Conservation (phyloP, 352 stramenopile species). For the Pythium aphanidermatum region DNA sequence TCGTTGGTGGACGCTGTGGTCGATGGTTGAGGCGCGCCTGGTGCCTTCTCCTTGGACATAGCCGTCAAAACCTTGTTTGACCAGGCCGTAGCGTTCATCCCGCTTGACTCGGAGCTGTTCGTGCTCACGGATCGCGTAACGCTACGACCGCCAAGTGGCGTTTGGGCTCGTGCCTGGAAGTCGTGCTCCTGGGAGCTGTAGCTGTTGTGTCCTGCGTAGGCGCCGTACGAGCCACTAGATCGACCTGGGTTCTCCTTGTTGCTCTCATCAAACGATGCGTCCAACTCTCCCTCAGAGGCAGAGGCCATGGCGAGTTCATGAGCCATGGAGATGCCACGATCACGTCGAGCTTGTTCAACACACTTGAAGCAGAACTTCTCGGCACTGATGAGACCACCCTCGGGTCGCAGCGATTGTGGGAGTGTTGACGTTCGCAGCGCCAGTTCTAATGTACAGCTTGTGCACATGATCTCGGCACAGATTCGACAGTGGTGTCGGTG, state of each 20-base stretch:
- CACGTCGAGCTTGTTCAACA: constrained; percentile 59
- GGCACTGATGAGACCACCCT: constrained; percentile 54
- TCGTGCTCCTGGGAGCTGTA: constrained; percentile 2
- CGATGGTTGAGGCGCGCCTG: constrained; percentile 26
- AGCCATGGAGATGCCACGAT: constrained; percentile 22
- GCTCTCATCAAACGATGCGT: not conserved
- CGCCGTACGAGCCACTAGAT: not conserved
- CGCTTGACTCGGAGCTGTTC: constrained; percentile 2
- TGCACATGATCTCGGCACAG: constrained; percentile 81
- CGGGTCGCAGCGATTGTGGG: constrained; percentile 43
- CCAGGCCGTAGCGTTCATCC: constrained; percentile 36
- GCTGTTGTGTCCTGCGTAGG: too few relatives aligned
- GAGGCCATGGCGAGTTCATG: constrained; percentile 12
- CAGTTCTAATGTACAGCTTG: constrained; percentile 58
- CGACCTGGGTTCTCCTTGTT: constrained; percentile 9
- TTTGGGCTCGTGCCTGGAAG: not conserved
- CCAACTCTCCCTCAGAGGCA: not conserved
- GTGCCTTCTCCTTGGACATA: constrained; percentile 25
- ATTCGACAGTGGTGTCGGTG: constrained; percentile 76
- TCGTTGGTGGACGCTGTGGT: constrained; percentile 19
- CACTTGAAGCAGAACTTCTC: constrained; percentile 83
- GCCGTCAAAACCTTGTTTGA: constrained; percentile 50
- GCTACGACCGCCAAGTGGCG: too few relatives aligned
- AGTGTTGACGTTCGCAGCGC: constrained; percentile 48
- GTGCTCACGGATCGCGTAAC: constrained; percentile 1